Conservation (phyloP, 768 basidiomycete species). For the Kwoniella europaea region DNA sequence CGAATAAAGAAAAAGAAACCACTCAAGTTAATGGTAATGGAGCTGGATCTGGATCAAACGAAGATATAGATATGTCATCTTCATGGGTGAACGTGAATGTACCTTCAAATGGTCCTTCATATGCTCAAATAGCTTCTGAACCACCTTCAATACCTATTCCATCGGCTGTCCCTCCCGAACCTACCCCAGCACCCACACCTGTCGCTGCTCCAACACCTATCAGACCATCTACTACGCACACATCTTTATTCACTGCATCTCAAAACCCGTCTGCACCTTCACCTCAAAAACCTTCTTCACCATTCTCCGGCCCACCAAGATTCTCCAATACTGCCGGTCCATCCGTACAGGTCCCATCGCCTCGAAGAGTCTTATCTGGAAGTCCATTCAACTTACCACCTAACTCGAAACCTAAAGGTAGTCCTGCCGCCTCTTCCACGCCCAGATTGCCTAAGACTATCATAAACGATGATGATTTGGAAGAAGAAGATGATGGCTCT, state of each 20-base stretch:
- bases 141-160: conserved; percentile 11
- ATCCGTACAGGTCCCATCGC: conserved; percentile 14
- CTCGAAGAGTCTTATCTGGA: conserved; percentile 35
- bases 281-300: conserved; percentile 20
- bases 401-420: conserved; percentile 2
- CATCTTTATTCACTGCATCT: conserved; percentile 8
- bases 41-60: neutral
- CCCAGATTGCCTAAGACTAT: conserved; percentile 29
- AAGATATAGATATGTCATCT: conserved; percentile 22
- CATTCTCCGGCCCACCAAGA: conserved; percentile 50
- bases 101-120: neutral
- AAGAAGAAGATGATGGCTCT: conserved; percentile 22
- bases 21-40: conserved; percentile 5
- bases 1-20: conserved; percentile 3
- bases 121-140: conserved; percentile 21
- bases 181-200: conserved; percentile 7
- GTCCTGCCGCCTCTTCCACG: conserved; percentile 7
- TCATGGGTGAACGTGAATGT: conserved; percentile 18
- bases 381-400: conserved; percentile 42
- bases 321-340: conserved; percentile 29
- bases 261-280: conserved; percentile 6
- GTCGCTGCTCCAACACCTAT: conserved; percentile 16
- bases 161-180: neutral
- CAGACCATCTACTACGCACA: conserved; percentile 12
- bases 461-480: conserved; percentile 45